Evolutionary conservation across 129 eudicot genomes (phyloP), one percentile per base, ranked within the genome.

Genomic region (Flaveria linearis): DNA sequence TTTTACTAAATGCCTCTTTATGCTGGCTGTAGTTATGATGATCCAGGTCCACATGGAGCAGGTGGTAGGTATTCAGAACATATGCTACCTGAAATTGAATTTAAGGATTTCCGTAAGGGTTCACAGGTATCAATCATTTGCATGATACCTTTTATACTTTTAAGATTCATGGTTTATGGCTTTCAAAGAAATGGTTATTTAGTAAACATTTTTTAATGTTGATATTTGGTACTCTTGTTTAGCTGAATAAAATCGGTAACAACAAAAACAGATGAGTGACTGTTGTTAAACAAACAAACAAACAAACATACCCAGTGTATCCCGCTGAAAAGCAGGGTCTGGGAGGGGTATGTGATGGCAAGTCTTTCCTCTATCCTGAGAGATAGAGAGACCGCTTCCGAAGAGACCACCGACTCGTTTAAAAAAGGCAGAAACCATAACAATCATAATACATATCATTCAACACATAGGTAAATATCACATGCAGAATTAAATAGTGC

Each of bases 1-100:
- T 42, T 42, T 52, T 61, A 43, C n/a, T 51, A 51, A 49, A 20
- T 65, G 23, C 39, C 36, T 53, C 60, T 82, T 68, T 53, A 45
- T 75, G 61, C 49, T 73, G n/a, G 62, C 42, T 82, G 73, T 79
- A 87, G 92, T 65, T 87, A 85, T 72, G 83, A 77, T 60, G 92
- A 87, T 74, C 92, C 89, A 56, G 92, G 92, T 75, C 92, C 92
- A 25, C 89, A 85, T 74, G 92, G 92, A 36, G 79, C 79, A 47
- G 86, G 73, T 74, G 92, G 88, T 49, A 80, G 92, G 74, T 87
- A 85, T 81, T 85, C 92, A 51, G 89, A 85, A 75, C 87, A 83
- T 74, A 87, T 87, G 92, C 69, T 87, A 47, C 92, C 92, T 20
- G 92, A 87, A 81, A 81, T 87, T 75, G 89, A 85, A 77, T 80